A percentile compares a stretch with the other conserved stretches of the same genome.
Conservation (phyloP, 768 basidiomycete species). For the Suillus alpinus region DNA sequence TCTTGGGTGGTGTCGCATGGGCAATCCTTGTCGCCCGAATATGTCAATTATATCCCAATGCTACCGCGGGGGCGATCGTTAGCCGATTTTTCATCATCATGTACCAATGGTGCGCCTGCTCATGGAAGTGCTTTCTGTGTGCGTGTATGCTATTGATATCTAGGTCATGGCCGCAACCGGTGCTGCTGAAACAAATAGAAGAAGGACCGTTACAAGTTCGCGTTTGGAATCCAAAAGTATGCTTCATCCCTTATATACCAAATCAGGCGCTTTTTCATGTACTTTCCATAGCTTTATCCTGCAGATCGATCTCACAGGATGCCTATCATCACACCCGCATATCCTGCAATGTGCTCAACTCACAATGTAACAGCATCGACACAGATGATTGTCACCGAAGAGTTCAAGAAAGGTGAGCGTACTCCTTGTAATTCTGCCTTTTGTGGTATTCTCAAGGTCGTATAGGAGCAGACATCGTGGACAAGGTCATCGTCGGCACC, state of each 20-base stretch:
- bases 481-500: constrained; percentile 81
- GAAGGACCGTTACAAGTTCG: constrained; percentile 90
- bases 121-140: background rate
- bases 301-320: constrained; percentile 93
- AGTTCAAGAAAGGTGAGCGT: constrained; percentile 81
- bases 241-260: constrained; percentile 1
- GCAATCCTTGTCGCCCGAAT: constrained; percentile 98
- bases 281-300: constrained; percentile 70
- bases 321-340: constrained; percentile 99
- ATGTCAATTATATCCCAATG: constrained; percentile 97
- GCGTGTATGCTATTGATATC: constrained; percentile 7
- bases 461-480: constrained; percentile 87
- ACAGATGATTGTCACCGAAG: constrained; percentile 93
- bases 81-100: constrained; percentile 98
- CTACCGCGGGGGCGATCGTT: constrained; percentile 91
- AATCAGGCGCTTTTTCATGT: constrained; percentile 1
- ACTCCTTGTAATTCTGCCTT: background rate
- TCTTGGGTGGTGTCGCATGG: constrained; percentile 98
- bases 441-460: constrained; percentile 13
- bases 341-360: constrained; percentile 98
- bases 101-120: constrained; percentile 81
- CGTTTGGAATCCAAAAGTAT: constrained; percentile 96
- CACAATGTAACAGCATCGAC: constrained; percentile 97
- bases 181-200: constrained; percentile 95
- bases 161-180: constrained; percentile 98